Percentiles rank a stretch among this genome's conserved stretches.
These are phyloP conservation scores for Urochloa ruziziensis DNA, from an alignment of 176 grass and related monocot species.

Conservation along the genomic window DNA sequence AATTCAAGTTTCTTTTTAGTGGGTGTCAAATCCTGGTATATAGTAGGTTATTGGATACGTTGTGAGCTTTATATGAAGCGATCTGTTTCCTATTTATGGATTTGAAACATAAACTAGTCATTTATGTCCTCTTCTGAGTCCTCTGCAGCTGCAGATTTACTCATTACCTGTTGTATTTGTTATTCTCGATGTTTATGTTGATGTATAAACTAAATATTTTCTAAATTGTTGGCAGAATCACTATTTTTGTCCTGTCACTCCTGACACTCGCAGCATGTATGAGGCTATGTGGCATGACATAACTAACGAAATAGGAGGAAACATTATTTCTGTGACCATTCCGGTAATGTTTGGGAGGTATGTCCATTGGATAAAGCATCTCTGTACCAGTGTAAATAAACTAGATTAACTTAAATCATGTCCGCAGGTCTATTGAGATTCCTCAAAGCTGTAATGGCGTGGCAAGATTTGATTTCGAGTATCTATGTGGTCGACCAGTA, in stretches of 20 bases:
- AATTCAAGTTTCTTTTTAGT: not conserved
- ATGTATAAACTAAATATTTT: not conserved
- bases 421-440: conserved; percentile 79
- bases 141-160: not conserved
- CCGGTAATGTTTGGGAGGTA: conserved; percentile 98
- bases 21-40: not conserved
- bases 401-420: conserved; percentile 26
- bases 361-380: conserved; percentile 15
- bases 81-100: not conserved
- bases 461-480: conserved; percentile 84
- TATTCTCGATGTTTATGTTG: not conserved
- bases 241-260: conserved; percentile 79
- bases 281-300: conserved; percentile 66
- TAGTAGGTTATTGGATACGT: not conserved
- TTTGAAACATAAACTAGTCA: conserved; percentile 8
- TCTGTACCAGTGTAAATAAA: conserved; percentile 14
- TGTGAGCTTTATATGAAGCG: not conserved
- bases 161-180: not conserved
- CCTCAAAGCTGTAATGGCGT: conserved; percentile 86
- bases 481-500: conserved; percentile 90
- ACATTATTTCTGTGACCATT: conserved; percentile 51
- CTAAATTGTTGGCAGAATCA: conserved; percentile 49
- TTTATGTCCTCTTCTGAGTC: not conserved
- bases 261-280: conserved; percentile 48
- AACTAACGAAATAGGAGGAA: conserved; percentile 40